Conservation (phyloP, 2,329 filamentous ascomycete species). For the Onygenales sp. region DNA sequence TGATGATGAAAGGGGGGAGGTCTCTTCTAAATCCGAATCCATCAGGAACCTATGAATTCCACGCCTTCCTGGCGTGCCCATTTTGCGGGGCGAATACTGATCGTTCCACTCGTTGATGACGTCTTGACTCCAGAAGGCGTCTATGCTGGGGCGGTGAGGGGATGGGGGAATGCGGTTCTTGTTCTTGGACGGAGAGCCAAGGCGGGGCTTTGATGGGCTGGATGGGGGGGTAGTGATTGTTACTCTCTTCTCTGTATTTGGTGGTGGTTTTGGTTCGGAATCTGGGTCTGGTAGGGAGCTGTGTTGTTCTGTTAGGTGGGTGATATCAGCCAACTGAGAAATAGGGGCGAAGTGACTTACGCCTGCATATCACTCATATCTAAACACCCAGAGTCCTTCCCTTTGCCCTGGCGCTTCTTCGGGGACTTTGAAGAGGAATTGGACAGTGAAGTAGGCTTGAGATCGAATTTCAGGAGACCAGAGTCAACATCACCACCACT, state of each 20-base stretch:
- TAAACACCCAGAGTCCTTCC: too few relatives aligned
- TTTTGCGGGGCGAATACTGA: conserved; percentile 43
- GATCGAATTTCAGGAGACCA: neutral
- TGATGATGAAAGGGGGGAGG: neutral
- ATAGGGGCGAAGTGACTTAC: neutral
- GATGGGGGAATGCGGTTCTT: conserved; percentile 38
- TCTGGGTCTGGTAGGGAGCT: neutral
- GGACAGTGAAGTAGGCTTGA: neutral
- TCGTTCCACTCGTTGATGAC: conserved; percentile 47
- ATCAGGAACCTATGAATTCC: conserved; percentile 14
- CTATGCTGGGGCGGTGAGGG: conserved; percentile 41
- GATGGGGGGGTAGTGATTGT: conserved; percentile 29
- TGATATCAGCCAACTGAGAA: neutral
- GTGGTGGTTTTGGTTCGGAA: neutral
- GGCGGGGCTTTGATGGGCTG: conserved; percentile 33
- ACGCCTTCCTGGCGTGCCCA: conserved; percentile 10
- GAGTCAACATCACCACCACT: neutral
- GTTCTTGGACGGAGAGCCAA: conserved; percentile 40
- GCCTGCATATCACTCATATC: neutral
- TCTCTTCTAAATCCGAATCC: conserved; percentile 24
- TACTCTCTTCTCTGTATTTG: neutral
- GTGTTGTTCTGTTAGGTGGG: neutral
- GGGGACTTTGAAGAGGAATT: neutral
- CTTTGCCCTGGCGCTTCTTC: neutral
- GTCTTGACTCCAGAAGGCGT: conserved; percentile 46